Percentiles rank a stretch among this genome's conserved stretches.
These are phyloP conservation scores for Fomitopsis palustris DNA, from an alignment of 1,284 basidiomycete genomes.

Conservation along the genomic window DNA sequence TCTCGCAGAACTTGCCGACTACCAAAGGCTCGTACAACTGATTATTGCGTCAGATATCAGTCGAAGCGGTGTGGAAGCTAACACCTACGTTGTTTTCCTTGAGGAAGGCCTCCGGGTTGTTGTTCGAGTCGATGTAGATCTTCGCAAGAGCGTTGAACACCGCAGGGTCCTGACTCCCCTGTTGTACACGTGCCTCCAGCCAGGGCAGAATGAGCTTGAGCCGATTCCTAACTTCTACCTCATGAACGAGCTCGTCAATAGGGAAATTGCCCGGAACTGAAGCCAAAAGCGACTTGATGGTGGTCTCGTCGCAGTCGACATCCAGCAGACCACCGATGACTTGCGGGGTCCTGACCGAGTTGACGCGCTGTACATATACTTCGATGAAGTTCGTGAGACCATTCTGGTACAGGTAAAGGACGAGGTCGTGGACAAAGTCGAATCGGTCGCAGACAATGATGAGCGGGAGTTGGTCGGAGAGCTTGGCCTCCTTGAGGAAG, in stretches of 20 bases:
- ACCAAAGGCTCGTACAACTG: slow-evolving; percentile 94
- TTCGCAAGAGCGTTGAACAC: slow-evolving; percentile 98
- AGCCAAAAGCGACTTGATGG: slow-evolving; percentile 91
- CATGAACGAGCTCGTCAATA: slow-evolving; percentile 95
- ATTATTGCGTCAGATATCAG: slow-evolving; percentile 6
- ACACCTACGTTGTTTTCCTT: slow-evolving; percentile 93
- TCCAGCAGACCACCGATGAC: slow-evolving; percentile 96
- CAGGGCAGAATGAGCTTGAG: slow-evolving; percentile 97
- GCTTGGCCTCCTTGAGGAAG: slow-evolving; percentile 98
- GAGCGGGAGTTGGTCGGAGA: slow-evolving; percentile 94
- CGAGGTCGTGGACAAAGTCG: slow-evolving; percentile 99
- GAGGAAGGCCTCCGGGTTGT: slow-evolving; percentile 95
- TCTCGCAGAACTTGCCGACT: slow-evolving; percentile 99
- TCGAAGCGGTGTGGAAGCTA: background rate
- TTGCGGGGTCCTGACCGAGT: slow-evolving; percentile 97
- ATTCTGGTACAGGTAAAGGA: slow-evolving; percentile 98
- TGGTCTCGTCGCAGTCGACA: slow-evolving; percentile 96
- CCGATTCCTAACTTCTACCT: slow-evolving; percentile 95
- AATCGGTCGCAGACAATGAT: slow-evolving; percentile 99
- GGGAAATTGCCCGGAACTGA: slow-evolving; percentile 98
- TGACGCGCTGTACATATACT: slow-evolving; percentile 98
- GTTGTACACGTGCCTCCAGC: slow-evolving; percentile 91
- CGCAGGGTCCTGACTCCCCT: slow-evolving; percentile 89
- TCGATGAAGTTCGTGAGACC: slow-evolving; percentile 97
- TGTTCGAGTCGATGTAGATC: slow-evolving; percentile 98